These are phyloP conservation scores for Eragrostis tef DNA, from an alignment of 202 grass and related monocot genomes.

Conservation along the genomic window DNA sequence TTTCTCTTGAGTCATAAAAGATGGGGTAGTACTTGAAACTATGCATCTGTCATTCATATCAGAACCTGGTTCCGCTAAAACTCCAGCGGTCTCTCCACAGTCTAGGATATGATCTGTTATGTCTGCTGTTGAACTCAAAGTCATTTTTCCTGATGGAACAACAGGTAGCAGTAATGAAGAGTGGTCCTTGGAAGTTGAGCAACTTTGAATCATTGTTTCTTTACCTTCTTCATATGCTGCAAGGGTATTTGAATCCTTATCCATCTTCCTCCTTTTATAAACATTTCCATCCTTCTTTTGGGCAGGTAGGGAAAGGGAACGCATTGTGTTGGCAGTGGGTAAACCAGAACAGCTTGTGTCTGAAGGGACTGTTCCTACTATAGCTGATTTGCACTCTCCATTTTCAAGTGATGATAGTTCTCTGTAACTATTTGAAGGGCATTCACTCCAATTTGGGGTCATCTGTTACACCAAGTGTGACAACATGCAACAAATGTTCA, in stretches of 20 bases:
- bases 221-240: slow-evolving; percentile 47
- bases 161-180: slow-evolving; percentile 32
- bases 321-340: slow-evolving; percentile 50
- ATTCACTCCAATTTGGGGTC: slow-evolving; percentile 71
- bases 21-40: slow-evolving; percentile 27
- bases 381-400: slow-evolving; percentile 46
- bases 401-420: slow-evolving; percentile 51
- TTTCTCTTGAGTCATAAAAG: slow-evolving; percentile 24
- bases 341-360: slow-evolving; percentile 42
- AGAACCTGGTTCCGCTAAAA: slow-evolving; percentile 49
- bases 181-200: slow-evolving; percentile 41
- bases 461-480: slow-evolving; percentile 37
- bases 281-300: slow-evolving; percentile 55
- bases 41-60: slow-evolving; percentile 39
- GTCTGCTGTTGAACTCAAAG: slow-evolving; percentile 41
- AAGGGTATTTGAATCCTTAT: slow-evolving; percentile 57
- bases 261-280: slow-evolving; percentile 69
- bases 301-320: slow-evolving; percentile 50
- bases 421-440: slow-evolving; percentile 47
- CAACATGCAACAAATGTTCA: slow-evolving; percentile 39
- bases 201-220: slow-evolving; percentile 43
- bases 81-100: slow-evolving; percentile 39
- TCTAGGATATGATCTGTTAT: slow-evolving; percentile 37
- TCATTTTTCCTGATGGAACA: slow-evolving; percentile 30
- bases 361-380: slow-evolving; percentile 38